Conservation (phyloP, 2,329 filamentous ascomycete species). For the Neodidymelliopsis sp. region DNA sequence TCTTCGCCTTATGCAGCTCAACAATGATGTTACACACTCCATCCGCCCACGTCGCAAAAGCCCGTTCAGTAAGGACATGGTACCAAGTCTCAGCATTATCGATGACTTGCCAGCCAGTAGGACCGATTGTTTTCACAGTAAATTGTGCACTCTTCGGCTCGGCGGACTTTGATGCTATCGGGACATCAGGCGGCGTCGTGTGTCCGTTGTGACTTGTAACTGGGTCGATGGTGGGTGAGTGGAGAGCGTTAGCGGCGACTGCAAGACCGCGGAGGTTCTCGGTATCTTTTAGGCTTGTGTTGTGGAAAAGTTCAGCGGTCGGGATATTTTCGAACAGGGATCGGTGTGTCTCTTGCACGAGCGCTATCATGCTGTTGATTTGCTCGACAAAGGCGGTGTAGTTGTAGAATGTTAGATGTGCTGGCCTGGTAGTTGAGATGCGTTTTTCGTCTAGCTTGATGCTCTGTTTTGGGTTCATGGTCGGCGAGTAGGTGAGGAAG, state of each 20-base stretch:
- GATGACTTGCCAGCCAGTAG: constrained; percentile 33
- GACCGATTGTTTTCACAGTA: constrained; percentile 34
- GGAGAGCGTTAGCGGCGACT: constrained; percentile 40
- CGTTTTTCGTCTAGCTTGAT: constrained; percentile 37
- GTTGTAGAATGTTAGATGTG: constrained; percentile 26
- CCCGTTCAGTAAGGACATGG: constrained; percentile 34
- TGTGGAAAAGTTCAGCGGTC: background rate
- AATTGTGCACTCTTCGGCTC: background rate
- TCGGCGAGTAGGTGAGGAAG: constrained; percentile 65
- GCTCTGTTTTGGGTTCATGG: constrained; percentile 63
- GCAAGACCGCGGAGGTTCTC: constrained; percentile 43
- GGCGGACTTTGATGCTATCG: too few relatives aligned
- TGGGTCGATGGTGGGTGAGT: too few relatives aligned
- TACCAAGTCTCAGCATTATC: constrained; percentile 36
- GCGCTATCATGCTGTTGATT: constrained; percentile 18
- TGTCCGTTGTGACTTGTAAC: too few relatives aligned
- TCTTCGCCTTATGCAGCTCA: too few relatives aligned
- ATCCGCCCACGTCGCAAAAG: constrained; percentile 42
- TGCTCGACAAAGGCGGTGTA: constrained; percentile 29
- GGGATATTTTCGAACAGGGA: background rate
- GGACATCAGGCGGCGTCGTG: too few relatives aligned
- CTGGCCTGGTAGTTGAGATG: constrained; percentile 22
- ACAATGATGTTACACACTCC: constrained; percentile 43
- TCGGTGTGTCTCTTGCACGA: background rate
- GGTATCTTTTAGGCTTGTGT: background rate